Conservation (phyloP, 441 rosid species). For the Macaranga tanarius region DNA sequence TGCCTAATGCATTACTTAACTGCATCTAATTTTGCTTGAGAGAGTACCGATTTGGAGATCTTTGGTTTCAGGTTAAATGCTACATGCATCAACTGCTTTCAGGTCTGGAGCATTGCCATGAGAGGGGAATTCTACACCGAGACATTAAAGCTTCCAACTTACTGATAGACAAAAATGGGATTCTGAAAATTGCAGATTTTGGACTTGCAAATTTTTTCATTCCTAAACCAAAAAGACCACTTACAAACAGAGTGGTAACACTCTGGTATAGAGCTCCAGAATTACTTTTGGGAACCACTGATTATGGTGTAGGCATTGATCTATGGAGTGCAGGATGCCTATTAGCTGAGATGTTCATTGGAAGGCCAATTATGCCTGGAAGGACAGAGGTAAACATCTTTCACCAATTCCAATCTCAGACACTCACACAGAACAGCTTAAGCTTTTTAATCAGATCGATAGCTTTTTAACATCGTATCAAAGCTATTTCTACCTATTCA, state of each 20-base stretch:
- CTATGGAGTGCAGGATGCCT: conserved; percentile 91
- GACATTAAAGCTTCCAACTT: conserved; percentile 81
- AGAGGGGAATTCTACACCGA: conserved; percentile 75
- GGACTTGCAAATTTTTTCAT: conserved; percentile 66
- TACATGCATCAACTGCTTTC: conserved; percentile 81
- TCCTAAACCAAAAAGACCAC: conserved; percentile 50
- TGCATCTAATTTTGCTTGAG: too few species aligned
- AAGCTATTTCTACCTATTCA: too few species aligned
- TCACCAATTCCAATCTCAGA: neutral
- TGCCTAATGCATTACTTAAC: too few species aligned
- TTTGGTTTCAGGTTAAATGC: conserved; percentile 54
- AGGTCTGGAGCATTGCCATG: conserved; percentile 86
- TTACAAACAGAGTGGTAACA: conserved; percentile 80
- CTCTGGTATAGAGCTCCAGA: conserved; percentile 95
- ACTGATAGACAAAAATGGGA: conserved; percentile 62
- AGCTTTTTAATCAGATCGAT: too few species aligned
- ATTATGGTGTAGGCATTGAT: conserved; percentile 81
- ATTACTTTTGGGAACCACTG: conserved; percentile 66
- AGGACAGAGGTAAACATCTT: conserved; percentile 67
- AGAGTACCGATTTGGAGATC: neutral
- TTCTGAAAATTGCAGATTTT: conserved; percentile 75
- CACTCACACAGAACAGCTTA: neutral
- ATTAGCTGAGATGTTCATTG: conserved; percentile 71
- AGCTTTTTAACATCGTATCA: too few species aligned
- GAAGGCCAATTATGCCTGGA: conserved; percentile 89